Base-by-base conservation (phyloP, 2,329 filamentous ascomycete species). In the Pseudogymnoascus sp. region DNA sequence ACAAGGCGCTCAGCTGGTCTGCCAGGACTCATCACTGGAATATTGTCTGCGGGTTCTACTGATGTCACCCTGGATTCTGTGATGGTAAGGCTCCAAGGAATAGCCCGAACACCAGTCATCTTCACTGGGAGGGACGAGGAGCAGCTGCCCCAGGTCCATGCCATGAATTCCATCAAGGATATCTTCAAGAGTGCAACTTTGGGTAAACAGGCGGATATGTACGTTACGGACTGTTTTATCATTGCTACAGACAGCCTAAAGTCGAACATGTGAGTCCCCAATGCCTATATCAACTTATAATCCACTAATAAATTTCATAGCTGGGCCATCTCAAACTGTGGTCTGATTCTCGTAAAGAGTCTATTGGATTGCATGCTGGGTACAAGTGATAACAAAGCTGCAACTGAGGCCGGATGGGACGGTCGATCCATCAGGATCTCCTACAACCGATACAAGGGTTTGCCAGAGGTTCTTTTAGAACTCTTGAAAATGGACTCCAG, bases 271-370 rank as follows among this genome's bases (percentile, higher is more conserved):
- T 90, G 78, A 76, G 83, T 74, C 4, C 14, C 16, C n/a, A 46
- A 28, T 33, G 69, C 1, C 22, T 61, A 50, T 3, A 59, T 41
- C 22, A 53, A n/a, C 14, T 7, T 22, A 4, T 6, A 19, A 56
- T 19, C 28, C 28, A 33, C 50, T 56, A 19, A 56, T 56, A 14
- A 22, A 7, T 16, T 31, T 33, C 28, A 16, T 22, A 90, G 87
- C 22, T 99, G 95, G 95, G 91, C 93, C 0, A 92, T 99, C 63
- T 88, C 93, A 0, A 99, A 99, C 73, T 97, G 92, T 68, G 92
- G 92, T 1, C 77, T 98, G 35, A 89, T 98, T 77, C 84, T 99
- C 6, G 87, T 98, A 67, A 86, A 93, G 62, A 91, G 91, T 66
- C 80, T 97, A 4, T 89, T 96, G 61, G 90, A 95, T 72, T 84